phyloP scores from a whole-genome alignment of 805 yeast genomes.

The Monosporozyma servazzii region DNA sequence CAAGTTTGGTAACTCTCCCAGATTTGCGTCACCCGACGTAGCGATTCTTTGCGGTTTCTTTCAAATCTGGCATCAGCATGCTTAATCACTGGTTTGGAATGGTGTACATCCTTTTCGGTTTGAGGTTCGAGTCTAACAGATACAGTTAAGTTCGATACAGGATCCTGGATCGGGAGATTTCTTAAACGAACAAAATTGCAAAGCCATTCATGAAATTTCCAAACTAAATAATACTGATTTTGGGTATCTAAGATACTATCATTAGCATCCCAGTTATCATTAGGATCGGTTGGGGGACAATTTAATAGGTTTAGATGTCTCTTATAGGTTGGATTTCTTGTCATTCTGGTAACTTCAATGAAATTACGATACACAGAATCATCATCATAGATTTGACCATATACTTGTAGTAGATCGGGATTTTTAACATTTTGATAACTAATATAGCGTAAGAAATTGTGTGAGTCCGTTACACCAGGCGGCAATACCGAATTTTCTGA shows the following conservation, averaged over 20 bases:
- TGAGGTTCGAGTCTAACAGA: neutral
- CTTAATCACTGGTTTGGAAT: neutral
- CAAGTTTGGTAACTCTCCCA: constrained; percentile 26
- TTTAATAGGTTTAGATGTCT: constrained; percentile 13
- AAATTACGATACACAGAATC: constrained; percentile 20
- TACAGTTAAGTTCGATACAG: constrained; percentile 6
- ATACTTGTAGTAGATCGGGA: constrained; percentile 17
- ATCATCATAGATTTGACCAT: constrained; percentile 24
- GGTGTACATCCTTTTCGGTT: neutral
- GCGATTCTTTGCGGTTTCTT: constrained; percentile 18
- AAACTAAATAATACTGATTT: constrained; percentile 34
- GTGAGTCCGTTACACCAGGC: constrained; percentile 11
- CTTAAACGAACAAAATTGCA: constrained; percentile 28
- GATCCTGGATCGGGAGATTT: constrained; percentile 24
- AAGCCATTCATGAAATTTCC: constrained; percentile 35
- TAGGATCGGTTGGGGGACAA: neutral
- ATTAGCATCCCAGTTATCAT: constrained; percentile 13
- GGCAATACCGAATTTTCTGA: constrained; percentile 12
- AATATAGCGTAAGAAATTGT: constrained; percentile 19
- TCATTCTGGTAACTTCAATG: constrained; percentile 19
- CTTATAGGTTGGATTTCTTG: constrained; percentile 17
- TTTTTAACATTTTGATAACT: constrained; percentile 16
- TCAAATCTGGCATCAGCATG: constrained; percentile 7
- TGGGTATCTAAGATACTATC: constrained; percentile 23
- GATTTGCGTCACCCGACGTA: constrained; percentile 15